phyloP scores from a whole-genome alignment of 129 eudicot genomes.

The Tagetes patula region DNA sequence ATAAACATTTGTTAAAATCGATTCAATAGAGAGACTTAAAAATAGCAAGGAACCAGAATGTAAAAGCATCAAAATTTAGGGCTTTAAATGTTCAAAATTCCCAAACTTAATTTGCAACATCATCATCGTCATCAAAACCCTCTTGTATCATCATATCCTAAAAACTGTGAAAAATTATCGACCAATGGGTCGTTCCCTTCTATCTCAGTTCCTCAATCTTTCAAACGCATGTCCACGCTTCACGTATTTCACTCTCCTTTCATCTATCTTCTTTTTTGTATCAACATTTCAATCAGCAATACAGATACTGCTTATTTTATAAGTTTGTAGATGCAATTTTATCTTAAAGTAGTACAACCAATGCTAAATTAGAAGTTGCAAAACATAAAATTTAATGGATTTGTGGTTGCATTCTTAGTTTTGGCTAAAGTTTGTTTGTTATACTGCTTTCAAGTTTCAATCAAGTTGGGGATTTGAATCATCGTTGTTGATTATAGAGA shows the following conservation, averaged over 20 bases:
- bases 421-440: conserved; percentile 12
- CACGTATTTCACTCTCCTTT: conserved; percentile 39
- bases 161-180: neutral
- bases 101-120: conserved; percentile 9
- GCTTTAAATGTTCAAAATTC: conserved; percentile 6
- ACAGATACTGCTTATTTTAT: neutral
- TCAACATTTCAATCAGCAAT: conserved; percentile 10
- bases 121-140: conserved; percentile 8
- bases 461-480: conserved; percentile 11
- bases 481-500: conserved; percentile 11
- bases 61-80: conserved; percentile 9
- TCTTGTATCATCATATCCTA: conserved; percentile 25
- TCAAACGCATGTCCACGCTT: conserved; percentile 59
- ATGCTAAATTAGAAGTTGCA: conserved; percentile 8
- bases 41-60: neutral
- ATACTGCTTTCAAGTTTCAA: neutral
- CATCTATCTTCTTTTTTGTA: neutral
- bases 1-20: no score
- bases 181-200: conserved; percentile 50
- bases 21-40: neutral
- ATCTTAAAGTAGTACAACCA: neutral
- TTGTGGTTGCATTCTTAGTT: neutral
- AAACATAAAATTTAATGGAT: neutral
- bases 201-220: conserved; percentile 59
- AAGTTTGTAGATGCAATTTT: neutral